These are phyloP conservation scores for Clarireedia paspali DNA, from an alignment of 2,329 filamentous ascomycete genomes.

Conservation along the genomic window DNA sequence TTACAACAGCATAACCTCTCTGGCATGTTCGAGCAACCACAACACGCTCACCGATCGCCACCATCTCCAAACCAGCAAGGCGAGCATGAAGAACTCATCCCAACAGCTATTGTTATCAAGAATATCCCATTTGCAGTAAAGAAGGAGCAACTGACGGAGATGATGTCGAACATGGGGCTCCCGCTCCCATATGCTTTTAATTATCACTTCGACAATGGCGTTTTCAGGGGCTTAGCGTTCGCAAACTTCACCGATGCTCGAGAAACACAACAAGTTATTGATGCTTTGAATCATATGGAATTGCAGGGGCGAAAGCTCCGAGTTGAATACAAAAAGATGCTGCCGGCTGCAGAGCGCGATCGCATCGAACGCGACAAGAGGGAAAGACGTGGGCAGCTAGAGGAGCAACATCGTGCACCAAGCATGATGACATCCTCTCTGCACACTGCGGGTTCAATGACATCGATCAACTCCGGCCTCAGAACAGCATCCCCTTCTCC, in stretches of 20 bases:
- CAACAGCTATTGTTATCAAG: constrained; percentile 98
- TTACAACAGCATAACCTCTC: constrained; percentile 10
- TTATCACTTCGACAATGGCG: constrained; percentile 97
- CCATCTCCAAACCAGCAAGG: constrained; percentile 15
- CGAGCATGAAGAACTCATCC: constrained; percentile 73
- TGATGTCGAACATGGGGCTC: constrained; percentile 92
- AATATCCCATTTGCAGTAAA: constrained; percentile 98
- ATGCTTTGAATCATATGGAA: constrained; percentile 91
- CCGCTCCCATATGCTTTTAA: constrained; percentile 98
- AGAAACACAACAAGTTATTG: constrained; percentile 87
- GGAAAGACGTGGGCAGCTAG: constrained; percentile 87
- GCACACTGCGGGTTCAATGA: constrained; percentile 80
- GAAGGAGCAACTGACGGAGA: constrained; percentile 84
- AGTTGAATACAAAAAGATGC: constrained; percentile 99
- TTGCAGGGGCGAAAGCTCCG: constrained; percentile 88
- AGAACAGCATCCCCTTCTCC: constrained; percentile 34
- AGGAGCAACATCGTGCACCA: constrained; percentile 81
- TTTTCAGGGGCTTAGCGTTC: constrained; percentile 92
- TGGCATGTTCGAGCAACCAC: constrained; percentile 22
- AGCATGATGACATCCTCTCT: constrained; percentile 41
- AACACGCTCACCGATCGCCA: constrained; percentile 16
- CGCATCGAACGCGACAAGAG: constrained; percentile 96
- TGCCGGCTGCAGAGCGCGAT: constrained; percentile 88
- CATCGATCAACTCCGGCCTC: constrained; percentile 54
- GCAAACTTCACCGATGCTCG: constrained; percentile 96